A percentile compares a stretch with the other conserved stretches of the same genome.
Conservation (phyloP, 306 rosid genomes). For the Malus orientalis region DNA sequence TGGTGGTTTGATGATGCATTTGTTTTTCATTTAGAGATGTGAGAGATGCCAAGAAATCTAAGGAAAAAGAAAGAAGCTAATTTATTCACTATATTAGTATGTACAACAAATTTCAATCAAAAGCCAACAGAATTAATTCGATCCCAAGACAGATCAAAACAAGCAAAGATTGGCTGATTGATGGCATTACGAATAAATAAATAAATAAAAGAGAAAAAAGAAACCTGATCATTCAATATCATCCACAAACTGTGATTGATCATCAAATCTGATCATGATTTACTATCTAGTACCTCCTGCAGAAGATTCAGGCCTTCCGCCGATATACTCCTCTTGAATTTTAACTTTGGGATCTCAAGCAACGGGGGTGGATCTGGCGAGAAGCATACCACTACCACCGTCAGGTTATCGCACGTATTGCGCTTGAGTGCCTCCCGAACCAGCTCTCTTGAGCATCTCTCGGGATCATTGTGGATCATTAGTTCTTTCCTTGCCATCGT, state of each 20-base stretch:
- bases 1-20: neutral
- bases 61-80: neutral
- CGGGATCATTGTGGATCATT: slow-evolving; percentile 22
- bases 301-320: slow-evolving; percentile 20
- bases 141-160: neutral
- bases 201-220: neutral
- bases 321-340: slow-evolving; percentile 21
- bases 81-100: slow-evolving; percentile 1
- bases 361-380: slow-evolving; percentile 11
- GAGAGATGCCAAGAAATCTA: neutral
- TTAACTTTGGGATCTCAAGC: slow-evolving; percentile 16
- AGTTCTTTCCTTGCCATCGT: slow-evolving; percentile 19
- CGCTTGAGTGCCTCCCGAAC: slow-evolving; percentile 24
- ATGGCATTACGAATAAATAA: neutral
- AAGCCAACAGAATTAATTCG: slow-evolving; percentile 3
- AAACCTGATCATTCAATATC: neutral
- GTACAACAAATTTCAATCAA: slow-evolving; percentile 13
- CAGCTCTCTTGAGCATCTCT: slow-evolving; percentile 20
- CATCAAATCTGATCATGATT: slow-evolving; percentile 6
- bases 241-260: neutral
- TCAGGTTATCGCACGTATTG: slow-evolving; percentile 15
- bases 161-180: slow-evolving; percentile 4
- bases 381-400: slow-evolving; percentile 14
- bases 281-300: slow-evolving; percentile 20
- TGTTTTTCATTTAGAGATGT: neutral